A percentile compares a stretch with the other conserved stretches of the same genome.
These are phyloP conservation scores for Angomonas deanei DNA, from an alignment of 208 protist genomes.

Conservation along the genomic window DNA sequence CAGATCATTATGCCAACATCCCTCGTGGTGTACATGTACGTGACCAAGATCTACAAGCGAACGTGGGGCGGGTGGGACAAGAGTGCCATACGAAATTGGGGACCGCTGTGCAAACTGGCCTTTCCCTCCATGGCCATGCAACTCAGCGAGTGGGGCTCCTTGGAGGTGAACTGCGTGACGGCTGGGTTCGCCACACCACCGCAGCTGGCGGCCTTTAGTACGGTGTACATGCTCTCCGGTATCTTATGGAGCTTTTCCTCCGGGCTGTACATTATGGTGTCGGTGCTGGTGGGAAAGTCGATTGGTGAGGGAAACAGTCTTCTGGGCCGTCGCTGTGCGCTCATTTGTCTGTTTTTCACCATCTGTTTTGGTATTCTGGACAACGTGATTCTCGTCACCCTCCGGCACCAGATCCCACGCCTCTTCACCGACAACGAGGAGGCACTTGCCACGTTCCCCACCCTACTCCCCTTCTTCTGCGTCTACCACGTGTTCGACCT, in stretches of 20 bases:
- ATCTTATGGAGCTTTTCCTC: conserved; percentile 56
- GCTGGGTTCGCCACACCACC: conserved; percentile 51
- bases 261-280: conserved; percentile 63
- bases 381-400: conserved; percentile 27
- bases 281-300: conserved; percentile 71
- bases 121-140: conserved; percentile 76
- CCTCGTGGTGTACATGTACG: conserved; percentile 50
- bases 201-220: conserved; percentile 65
- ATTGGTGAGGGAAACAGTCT: conserved; percentile 43
- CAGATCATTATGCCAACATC: conserved; percentile 44
- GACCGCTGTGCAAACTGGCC: conserved; percentile 47
- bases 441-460: conserved; percentile 25
- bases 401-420: conserved; percentile 20
- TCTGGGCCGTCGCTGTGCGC: conserved; percentile 48
- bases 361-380: conserved; percentile 29
- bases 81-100: conserved; percentile 55
- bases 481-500: conserved; percentile 70
- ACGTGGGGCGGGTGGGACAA: conserved; percentile 68
- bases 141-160: conserved; percentile 72
- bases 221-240: conserved; percentile 52
- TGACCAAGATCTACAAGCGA: conserved; percentile 55
- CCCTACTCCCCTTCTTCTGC: conserved; percentile 31
- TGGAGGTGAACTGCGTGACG: conserved; percentile 70
- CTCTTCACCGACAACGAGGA: conserved; percentile 44
- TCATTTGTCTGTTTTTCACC: conserved; percentile 28